Conservation (phyloP, 2,329 filamentous ascomycete species). For the Daldinia sp. region DNA sequence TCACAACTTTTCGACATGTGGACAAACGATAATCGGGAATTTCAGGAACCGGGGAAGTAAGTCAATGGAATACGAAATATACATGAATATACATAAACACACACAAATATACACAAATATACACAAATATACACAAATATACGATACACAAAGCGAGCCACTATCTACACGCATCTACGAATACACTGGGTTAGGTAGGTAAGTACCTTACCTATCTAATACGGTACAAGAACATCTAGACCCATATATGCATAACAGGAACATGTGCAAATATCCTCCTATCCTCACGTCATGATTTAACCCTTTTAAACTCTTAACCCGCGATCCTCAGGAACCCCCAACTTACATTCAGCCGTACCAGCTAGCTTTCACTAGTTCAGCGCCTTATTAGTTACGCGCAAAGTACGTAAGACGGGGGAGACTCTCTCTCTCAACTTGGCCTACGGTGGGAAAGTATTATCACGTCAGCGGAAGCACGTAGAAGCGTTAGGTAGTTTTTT, state of each 20-base stretch:
- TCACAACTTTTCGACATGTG: constrained; percentile 17
- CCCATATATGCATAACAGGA: neutral
- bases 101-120: neutral
- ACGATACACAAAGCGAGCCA: neutral
- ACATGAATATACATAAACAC: neutral
- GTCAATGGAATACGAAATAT: neutral
- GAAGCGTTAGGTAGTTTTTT: too few species aligned
- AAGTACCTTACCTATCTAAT: too few species aligned
- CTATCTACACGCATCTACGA: too few species aligned
- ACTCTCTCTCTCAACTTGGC: neutral
- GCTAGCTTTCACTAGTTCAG: constrained; percentile 10
- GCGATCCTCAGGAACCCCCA: constrained; percentile 29
- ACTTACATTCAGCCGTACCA: constrained; percentile 36
- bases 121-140: neutral
- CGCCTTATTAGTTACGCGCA: neutral
- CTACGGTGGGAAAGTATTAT: constrained; percentile 22
- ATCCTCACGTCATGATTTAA: constrained; percentile 23
- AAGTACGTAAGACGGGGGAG: constrained; percentile 24
- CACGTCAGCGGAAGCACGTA: constrained; percentile 30
- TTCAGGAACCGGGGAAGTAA: neutral
- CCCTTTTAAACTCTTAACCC: constrained; percentile 14
- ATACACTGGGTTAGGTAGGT: too few species aligned
- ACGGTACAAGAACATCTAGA: too few species aligned
- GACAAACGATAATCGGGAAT: neutral
- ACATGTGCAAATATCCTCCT: constrained; percentile 2